Evolutionary conservation across 2,329 filamentous ascomycete genomes (phyloP).

Genomic region (Colletotrichum sojae): DNA sequence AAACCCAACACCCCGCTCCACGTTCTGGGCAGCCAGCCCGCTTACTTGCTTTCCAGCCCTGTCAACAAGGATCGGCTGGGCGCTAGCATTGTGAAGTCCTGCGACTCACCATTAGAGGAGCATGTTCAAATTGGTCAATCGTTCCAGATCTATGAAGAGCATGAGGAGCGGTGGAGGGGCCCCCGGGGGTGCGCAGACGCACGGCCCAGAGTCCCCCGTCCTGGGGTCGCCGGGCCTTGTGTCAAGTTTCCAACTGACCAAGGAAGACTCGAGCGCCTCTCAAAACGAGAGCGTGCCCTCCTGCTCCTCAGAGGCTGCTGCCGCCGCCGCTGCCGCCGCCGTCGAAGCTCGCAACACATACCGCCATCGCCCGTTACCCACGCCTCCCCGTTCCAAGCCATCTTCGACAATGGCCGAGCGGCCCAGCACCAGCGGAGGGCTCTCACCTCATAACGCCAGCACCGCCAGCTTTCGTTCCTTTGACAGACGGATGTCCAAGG

Average conservation of each 20-base stretch:
- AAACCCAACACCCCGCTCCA: slow-evolving; percentile 29
- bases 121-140: slow-evolving; percentile 53
- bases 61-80: slow-evolving; percentile 36
- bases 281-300: slow-evolving; percentile 51
- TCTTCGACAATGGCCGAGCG: slow-evolving; percentile 49
- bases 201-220: slow-evolving; percentile 44
- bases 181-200: slow-evolving; percentile 41
- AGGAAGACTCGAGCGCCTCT: slow-evolving; percentile 47
- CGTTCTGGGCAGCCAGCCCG: slow-evolving; percentile 28
- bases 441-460: slow-evolving; percentile 44
- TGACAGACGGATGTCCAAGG: slow-evolving; percentile 62
- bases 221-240: slow-evolving; percentile 49
- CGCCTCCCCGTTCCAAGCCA: slow-evolving; percentile 41
- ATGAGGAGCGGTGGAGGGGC: slow-evolving; percentile 43
- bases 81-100: slow-evolving; percentile 34
- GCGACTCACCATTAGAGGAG: slow-evolving; percentile 39
- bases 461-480: slow-evolving; percentile 48
- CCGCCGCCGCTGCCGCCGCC: slow-evolving; percentile 49
- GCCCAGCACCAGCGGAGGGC: slow-evolving; percentile 59
- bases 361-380: slow-evolving; percentile 43
- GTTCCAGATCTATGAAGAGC: slow-evolving; percentile 49
- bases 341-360: slow-evolving; percentile 44
- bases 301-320: slow-evolving; percentile 45
- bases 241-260: slow-evolving; percentile 53
- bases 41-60: slow-evolving; percentile 32